phyloP scores from a whole-genome alignment of 192 early-diverging fungal species.

The Coemansia sp. region DNA sequence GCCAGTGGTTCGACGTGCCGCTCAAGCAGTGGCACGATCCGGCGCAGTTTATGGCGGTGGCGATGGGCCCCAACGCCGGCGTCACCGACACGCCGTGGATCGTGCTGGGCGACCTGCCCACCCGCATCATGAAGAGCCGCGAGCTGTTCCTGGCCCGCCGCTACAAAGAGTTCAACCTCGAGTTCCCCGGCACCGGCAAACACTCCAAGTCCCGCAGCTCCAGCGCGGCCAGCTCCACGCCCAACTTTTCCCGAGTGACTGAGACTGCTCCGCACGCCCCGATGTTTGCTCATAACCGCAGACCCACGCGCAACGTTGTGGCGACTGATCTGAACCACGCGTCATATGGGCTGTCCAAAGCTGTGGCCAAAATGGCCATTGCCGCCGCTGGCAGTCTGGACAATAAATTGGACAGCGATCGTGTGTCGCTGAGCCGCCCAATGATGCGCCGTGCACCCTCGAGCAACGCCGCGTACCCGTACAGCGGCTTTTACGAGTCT shows the following conservation, averaged over 20 bases:
- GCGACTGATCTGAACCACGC: slow-evolving; percentile 20
- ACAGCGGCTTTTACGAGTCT: slow-evolving; percentile 17
- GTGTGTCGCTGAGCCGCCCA: slow-evolving; percentile 28
- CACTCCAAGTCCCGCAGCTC: not conserved
- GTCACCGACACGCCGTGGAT: slow-evolving; percentile 56
- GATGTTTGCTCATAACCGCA: too few species aligned
- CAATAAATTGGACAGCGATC: slow-evolving; percentile 29
- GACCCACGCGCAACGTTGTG: slow-evolving; percentile 14
- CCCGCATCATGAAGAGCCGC: slow-evolving; percentile 53
- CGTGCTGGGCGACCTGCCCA: slow-evolving; percentile 52
- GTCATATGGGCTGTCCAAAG: slow-evolving; percentile 27
- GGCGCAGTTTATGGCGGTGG: slow-evolving; percentile 51
- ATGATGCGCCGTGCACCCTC: not conserved
- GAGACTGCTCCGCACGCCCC: not conserved
- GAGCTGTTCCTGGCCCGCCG: slow-evolving; percentile 55
- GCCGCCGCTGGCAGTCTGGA: slow-evolving; percentile 31
- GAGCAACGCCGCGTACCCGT: slow-evolving; percentile 19
- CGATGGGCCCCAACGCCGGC: slow-evolving; percentile 46
- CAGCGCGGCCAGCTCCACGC: not conserved
- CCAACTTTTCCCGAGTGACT: not conserved
- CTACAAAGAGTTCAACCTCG: slow-evolving; percentile 52
- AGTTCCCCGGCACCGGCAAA: slow-evolving; percentile 40
- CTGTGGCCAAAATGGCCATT: slow-evolving; percentile 33
- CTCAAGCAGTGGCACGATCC: slow-evolving; percentile 55
- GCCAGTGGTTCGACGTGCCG: slow-evolving; percentile 41